phyloP scores from a whole-genome alignment of 2,329 filamentous ascomycete species.

The Thermoascus crustaceus region DNA sequence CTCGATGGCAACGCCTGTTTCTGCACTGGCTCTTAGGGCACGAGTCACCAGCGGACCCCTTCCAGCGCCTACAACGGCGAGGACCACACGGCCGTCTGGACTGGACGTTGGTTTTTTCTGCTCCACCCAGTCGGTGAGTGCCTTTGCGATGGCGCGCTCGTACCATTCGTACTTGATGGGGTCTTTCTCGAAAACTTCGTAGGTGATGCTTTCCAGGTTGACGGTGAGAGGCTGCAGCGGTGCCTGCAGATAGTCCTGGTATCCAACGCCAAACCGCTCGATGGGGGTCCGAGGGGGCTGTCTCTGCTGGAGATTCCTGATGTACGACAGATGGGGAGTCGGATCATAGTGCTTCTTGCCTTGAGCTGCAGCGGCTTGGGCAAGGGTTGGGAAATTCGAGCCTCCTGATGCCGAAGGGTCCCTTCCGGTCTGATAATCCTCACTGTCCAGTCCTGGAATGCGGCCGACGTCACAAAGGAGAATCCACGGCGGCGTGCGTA shows the following conservation, averaged over 20 bases:
- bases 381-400: slow-evolving; percentile 57
- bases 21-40: slow-evolving; percentile 69
- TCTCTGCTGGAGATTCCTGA: slow-evolving; percentile 74
- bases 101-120: slow-evolving; percentile 68
- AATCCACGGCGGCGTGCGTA: slow-evolving; percentile 52
- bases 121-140: slow-evolving; percentile 68
- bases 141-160: slow-evolving; percentile 71
- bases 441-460: slow-evolving; percentile 39
- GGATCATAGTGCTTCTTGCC: slow-evolving; percentile 47
- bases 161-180: slow-evolving; percentile 98
- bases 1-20: slow-evolving; percentile 68
- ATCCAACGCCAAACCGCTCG: slow-evolving; percentile 61
- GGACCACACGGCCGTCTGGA: slow-evolving; percentile 62
- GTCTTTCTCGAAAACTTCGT: slow-evolving; percentile 97
- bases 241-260: slow-evolving; percentile 92
- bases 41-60: slow-evolving; percentile 86
- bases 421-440: slow-evolving; percentile 12
- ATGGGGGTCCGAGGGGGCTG: slow-evolving; percentile 60
- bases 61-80: slow-evolving; percentile 89
- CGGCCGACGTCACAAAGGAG: slow-evolving; percentile 51
- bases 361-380: slow-evolving; percentile 53
- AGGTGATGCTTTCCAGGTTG: slow-evolving; percentile 93
- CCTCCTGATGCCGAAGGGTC: slow-evolving; percentile 14
- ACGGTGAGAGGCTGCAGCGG: slow-evolving; percentile 91
- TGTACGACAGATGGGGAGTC: slow-evolving; percentile 65